Evolutionary conservation across 164 flowering plant genomes (phyloP).

Genomic region (Brasenia schreberi): DNA sequence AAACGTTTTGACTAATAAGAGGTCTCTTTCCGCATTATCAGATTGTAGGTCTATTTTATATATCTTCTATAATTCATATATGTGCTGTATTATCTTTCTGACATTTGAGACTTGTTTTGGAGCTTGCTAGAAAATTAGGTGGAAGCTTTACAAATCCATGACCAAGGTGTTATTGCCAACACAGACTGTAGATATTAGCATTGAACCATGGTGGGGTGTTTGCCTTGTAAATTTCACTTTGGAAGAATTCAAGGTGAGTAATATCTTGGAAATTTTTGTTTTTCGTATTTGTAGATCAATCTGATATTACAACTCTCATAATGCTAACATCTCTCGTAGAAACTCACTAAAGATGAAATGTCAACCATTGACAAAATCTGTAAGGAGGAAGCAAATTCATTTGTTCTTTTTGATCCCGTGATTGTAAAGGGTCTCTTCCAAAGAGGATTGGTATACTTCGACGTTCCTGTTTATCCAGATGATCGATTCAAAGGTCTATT

Average conservation of each 20-base stretch:
- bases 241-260: constrained; percentile 88
- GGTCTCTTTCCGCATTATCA: no score
- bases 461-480: constrained; percentile 93
- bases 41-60: no score
- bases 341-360: constrained; percentile 94
- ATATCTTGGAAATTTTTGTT: not conserved
- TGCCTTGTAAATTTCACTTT: constrained; percentile 96
- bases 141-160: constrained; percentile 98
- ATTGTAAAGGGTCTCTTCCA: constrained; percentile 65
- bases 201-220: constrained; percentile 99
- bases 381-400: constrained; percentile 96
- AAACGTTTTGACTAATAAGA: no score
- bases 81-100: not conserved
- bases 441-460: constrained; percentile 86
- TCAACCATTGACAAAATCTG: constrained; percentile 93
- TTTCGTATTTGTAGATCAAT: not conserved
- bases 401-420: constrained; percentile 77
- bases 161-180: constrained; percentile 91
- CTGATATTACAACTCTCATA: not conserved
- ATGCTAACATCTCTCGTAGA: constrained; percentile 16
- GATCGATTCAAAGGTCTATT: constrained; percentile 87
- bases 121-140: constrained; percentile 91
- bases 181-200: constrained; percentile 79
- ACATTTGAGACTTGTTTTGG: constrained; percentile 10
- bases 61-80: no score